A percentile compares a stretch with the other conserved stretches of the same genome.
Conservation (phyloP, 345 rosid species). For the Excoecaria cochinchinensis region DNA sequence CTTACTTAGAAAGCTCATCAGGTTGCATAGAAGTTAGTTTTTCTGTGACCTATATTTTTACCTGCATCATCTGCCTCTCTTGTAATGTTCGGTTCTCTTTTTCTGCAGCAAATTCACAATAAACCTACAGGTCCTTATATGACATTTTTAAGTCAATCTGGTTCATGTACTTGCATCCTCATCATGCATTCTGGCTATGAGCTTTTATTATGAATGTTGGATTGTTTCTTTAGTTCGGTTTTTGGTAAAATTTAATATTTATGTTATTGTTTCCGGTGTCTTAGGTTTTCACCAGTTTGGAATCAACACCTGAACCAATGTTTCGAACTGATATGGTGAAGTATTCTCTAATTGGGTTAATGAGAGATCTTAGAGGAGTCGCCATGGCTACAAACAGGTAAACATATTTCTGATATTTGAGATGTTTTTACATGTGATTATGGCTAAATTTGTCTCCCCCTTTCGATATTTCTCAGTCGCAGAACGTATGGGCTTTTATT, state of each 20-base stretch:
- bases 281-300: slow-evolving; percentile 82
- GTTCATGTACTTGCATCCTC: neutral
- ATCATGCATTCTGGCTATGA: neutral
- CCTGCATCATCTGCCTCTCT: neutral
- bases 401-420: slow-evolving; percentile 1
- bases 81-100: neutral
- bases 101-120: neutral
- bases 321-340: slow-evolving; percentile 92
- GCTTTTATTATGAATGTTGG: neutral
- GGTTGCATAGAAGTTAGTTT: neutral
- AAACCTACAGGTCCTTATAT: neutral
- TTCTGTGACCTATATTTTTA: neutral
- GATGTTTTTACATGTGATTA: neutral
- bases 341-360: slow-evolving; percentile 85
- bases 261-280: slow-evolving; percentile 17
- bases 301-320: slow-evolving; percentile 79
- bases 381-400: slow-evolving; percentile 97
- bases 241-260: neutral
- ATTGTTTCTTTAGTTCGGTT: slow-evolving; percentile 6
- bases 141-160: neutral
- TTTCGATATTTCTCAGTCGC: slow-evolving; percentile 56
- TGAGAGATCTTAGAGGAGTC: slow-evolving; percentile 98
- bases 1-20: neutral
- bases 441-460: slow-evolving; percentile 8
- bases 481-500: slow-evolving; percentile 88